Base-by-base conservation (phyloP, 345 rosid genomes). In the Brassica nigra region DNA sequence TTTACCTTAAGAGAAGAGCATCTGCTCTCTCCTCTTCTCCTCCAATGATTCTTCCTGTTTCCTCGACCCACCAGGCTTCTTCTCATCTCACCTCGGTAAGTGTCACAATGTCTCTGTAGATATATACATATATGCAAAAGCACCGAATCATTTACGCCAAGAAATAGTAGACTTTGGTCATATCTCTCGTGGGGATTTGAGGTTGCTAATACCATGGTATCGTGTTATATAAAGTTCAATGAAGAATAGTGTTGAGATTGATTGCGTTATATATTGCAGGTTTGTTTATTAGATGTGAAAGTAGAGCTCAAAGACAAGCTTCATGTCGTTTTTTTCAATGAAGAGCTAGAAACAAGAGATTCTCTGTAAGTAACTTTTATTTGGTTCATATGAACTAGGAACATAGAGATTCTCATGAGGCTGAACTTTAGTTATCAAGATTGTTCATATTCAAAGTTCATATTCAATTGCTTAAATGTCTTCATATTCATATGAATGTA, bases 1-100 rank as follows among this genome's bases (percentile, higher is more conserved):
- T 95, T 81, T 95, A 92, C 78, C 94, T 95, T 76, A 92, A 92
- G 91, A 92, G 95, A 85, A 92, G 97, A 84, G 90, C 97, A 31
- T 75, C 90, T 15, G 74, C 84, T 29, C 78, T 87, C 28, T 81
- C 92, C 20, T 69, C 81, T 20, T 33, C 93, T 57, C 78, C 77
- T n/a, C 59, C 73, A 4, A 78, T 86, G 62, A 72, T 80, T 8
- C 90, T 90, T 69, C 90, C 97, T 7, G 72, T 84, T 64, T 79
- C 57, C 71, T 78, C 88, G 30, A 77, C 8, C 1, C 47, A 78
- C 75, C 91, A 85, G 59, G 27, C 88, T 66, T 34, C 87, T 72
- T 65, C 84, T 9, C 81, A 77, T 67, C 61, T 86, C 31, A 83
- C 83, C 33, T 64, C 88, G n/a, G 98, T 93, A 84, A 80, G 90